A percentile compares a stretch with the other conserved stretches of the same genome.
Conservation (phyloP, 495 filamentous ascomycete genomes). For the Sordaria brevicollis region DNA sequence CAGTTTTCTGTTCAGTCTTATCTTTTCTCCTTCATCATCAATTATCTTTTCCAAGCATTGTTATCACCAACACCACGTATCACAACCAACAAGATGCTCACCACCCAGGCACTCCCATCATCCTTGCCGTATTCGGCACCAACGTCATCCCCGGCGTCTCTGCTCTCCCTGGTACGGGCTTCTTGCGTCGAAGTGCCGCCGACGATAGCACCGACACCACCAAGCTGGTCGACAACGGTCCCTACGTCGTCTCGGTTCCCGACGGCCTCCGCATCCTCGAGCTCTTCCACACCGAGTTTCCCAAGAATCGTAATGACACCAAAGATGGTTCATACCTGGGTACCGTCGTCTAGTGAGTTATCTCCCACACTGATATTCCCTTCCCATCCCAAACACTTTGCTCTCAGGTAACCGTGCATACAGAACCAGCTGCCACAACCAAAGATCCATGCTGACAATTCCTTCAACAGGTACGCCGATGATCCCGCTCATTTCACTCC, state of each 20-base stretch:
- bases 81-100: not conserved
- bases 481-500: not conserved
- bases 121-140: not conserved
- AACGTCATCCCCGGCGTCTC: not conserved
- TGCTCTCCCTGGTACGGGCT: not conserved
- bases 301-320: not conserved
- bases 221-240: not conserved
- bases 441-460: not conserved
- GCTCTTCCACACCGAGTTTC: not conserved
- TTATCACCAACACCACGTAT: not conserved
- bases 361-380: not conserved
- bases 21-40: too few species aligned
- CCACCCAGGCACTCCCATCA: not conserved
- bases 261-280: not conserved
- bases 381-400: not conserved
- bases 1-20: too few species aligned
- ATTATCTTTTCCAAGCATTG: too few species aligned
- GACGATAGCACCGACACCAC: not conserved
- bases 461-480: not conserved
- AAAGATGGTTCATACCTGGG: not conserved
- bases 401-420: too few species aligned
- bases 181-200: not conserved
- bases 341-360: not conserved
- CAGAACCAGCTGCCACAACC: too few species aligned
- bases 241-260: not conserved